Evolutionary conservation across 1,139 yeast genomes (phyloP).

Genomic region (Nakaseomyces glabratus): DNA sequence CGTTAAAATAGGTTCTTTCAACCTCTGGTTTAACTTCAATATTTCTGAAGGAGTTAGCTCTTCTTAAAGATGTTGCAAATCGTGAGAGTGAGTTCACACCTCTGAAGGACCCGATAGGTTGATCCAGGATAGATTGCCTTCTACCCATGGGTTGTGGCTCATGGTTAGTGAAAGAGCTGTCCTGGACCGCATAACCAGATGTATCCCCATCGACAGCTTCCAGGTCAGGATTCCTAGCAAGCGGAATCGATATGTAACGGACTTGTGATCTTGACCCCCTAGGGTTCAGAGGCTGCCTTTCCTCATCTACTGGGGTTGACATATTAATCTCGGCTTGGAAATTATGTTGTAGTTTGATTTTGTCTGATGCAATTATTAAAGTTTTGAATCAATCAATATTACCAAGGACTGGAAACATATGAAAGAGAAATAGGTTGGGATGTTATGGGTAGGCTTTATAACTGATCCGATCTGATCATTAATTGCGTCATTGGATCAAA

Average conservation of each 20-base stretch:
- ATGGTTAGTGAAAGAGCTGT: neutral
- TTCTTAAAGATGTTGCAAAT: constrained; percentile 67
- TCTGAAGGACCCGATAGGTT: constrained; percentile 36
- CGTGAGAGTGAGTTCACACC: constrained; percentile 65
- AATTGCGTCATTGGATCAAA: too few relatives aligned
- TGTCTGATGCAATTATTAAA: too few relatives aligned
- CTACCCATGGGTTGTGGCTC: constrained; percentile 15
- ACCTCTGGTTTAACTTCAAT: constrained; percentile 39
- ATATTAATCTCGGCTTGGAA: too few relatives aligned
- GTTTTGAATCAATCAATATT: too few relatives aligned
- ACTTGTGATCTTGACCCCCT: constrained; percentile 13
- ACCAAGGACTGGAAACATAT: too few relatives aligned
- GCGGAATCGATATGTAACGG: constrained; percentile 31
- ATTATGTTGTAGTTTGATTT: too few relatives aligned
- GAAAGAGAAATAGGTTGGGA: too few relatives aligned
- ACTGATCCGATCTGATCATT: too few relatives aligned
- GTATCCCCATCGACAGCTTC: constrained; percentile 11
- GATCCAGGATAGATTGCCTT: constrained; percentile 29
- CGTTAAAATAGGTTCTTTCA: constrained; percentile 42
- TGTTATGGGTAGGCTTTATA: too few relatives aligned
- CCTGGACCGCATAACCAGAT: constrained; percentile 10
- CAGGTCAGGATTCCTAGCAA: constrained; percentile 18
- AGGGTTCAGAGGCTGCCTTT: constrained; percentile 6
- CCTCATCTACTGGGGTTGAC: constrained; percentile 5
- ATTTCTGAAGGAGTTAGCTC: constrained; percentile 65